Conservation (phyloP, 2,329 filamentous ascomycete species). For the Clonostachys solani region DNA sequence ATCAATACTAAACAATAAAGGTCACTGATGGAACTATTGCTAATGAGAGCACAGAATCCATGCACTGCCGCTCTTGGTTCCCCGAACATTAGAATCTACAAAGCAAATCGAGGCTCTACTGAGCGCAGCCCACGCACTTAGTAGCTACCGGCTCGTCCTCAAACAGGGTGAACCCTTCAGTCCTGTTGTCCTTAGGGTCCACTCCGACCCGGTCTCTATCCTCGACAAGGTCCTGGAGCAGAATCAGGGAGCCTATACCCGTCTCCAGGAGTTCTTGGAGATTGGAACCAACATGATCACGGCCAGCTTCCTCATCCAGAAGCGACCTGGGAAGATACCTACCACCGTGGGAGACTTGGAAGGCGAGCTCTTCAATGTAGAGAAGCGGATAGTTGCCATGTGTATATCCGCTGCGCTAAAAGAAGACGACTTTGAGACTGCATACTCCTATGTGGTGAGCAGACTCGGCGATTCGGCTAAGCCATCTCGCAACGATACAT, state of each 20-base stretch:
- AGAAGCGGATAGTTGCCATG: constrained; percentile 72
- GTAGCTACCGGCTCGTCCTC: constrained; percentile 71
- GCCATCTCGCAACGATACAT: constrained; percentile 45
- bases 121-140: constrained; percentile 69
- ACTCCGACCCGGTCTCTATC: constrained; percentile 69
- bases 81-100: constrained; percentile 42
- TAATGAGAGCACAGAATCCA: constrained; percentile 44
- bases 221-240: constrained; percentile 71
- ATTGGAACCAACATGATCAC: constrained; percentile 65
- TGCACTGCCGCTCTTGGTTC: constrained; percentile 57
- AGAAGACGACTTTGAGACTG: constrained; percentile 81
- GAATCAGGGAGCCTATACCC: constrained; percentile 69
- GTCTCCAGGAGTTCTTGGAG: constrained; percentile 66
- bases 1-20: background rate
- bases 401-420: constrained; percentile 72
- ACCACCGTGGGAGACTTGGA: constrained; percentile 11
- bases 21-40: background rate
- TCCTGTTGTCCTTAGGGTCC: constrained; percentile 73
- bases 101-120: constrained; percentile 60
- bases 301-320: constrained; percentile 39
- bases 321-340: background rate
- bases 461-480: constrained; percentile 42
- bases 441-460: constrained; percentile 78
- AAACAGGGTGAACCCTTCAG: constrained; percentile 78
- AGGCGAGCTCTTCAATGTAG: constrained; percentile 34